These are phyloP conservation scores for Apiosordaria backusii DNA, from an alignment of 495 filamentous ascomycete genomes.

Conservation along the genomic window DNA sequence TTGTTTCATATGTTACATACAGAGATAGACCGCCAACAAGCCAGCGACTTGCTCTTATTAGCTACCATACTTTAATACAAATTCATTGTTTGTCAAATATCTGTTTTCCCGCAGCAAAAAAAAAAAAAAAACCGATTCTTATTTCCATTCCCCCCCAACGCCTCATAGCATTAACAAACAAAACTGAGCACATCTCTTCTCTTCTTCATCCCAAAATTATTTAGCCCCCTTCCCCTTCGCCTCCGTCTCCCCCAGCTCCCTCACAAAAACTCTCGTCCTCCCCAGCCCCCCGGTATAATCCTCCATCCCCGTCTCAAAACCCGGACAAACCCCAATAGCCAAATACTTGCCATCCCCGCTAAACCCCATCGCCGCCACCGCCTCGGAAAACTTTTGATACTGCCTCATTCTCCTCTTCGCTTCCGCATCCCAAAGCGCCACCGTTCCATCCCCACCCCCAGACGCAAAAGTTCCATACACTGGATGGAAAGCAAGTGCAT, in stretches of 20 bases:
- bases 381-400: conserved; percentile 77
- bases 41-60: background rate
- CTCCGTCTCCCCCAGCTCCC: conserved; percentile 81
- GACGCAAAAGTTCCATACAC: conserved; percentile 86
- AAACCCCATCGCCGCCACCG: conserved; percentile 74
- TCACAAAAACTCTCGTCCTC: conserved; percentile 68
- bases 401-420: conserved; percentile 86
- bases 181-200: background rate
- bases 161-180: background rate
- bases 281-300: conserved; percentile 63
- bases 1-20: background rate
- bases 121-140: background rate
- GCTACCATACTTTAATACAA: background rate
- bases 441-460: conserved; percentile 89
- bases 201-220: conserved; percentile 21
- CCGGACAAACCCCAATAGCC: conserved; percentile 79
- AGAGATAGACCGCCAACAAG: background rate
- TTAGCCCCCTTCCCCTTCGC: conserved; percentile 79
- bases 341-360: conserved; percentile 76
- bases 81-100: background rate
- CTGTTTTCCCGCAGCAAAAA: background rate
- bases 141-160: background rate
- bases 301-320: conserved; percentile 89
- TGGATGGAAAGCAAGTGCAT: conserved; percentile 90
- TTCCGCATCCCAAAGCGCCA: conserved; percentile 93